phyloP scores from a whole-genome alignment of 306 rosid genomes.

The Inga oerstediana region DNA sequence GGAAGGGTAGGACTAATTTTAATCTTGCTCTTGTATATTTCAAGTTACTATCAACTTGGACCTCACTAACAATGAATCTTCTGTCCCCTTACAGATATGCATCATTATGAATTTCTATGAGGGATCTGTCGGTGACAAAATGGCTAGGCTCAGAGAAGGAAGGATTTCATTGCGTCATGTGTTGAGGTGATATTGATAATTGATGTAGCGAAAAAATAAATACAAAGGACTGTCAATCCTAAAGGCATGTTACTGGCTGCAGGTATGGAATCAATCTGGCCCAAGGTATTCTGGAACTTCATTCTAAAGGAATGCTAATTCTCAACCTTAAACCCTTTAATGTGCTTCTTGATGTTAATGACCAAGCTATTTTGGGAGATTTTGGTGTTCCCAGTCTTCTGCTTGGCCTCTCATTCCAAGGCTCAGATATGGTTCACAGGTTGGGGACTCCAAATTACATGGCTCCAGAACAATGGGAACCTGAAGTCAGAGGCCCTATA shows the following conservation, averaged over 20 bases:
- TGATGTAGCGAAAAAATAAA: neutral
- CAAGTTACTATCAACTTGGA: constrained; percentile 10
- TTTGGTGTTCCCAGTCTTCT: constrained; percentile 80
- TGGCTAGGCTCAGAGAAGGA: constrained; percentile 78
- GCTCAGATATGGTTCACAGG: constrained; percentile 64
- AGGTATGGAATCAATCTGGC: constrained; percentile 85
- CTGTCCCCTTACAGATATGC: constrained; percentile 59
- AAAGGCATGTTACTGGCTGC: constrained; percentile 42
- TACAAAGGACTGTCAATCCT: constrained; percentile 14
- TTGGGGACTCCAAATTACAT: constrained; percentile 92
- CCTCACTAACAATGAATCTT: constrained; percentile 26
- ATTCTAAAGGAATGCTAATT: constrained; percentile 66
- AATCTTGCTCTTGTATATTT: constrained; percentile 16
- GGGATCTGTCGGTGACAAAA: constrained; percentile 89
- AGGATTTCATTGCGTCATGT: constrained; percentile 65
- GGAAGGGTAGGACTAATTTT: constrained; percentile 68
- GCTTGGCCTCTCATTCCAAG: constrained; percentile 60
- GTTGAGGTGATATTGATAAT: constrained; percentile 58
- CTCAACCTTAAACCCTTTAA: constrained; percentile 86
- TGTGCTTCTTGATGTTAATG: constrained; percentile 65
- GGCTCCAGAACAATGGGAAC: constrained; percentile 98
- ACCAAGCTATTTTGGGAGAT: constrained; percentile 84
- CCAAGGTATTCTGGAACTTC: constrained; percentile 69
- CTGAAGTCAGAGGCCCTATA: constrained; percentile 86
- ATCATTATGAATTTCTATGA: constrained; percentile 78